Base-by-base conservation (phyloP, 306 rosid genomes). In the Fragaria iinumae region DNA sequence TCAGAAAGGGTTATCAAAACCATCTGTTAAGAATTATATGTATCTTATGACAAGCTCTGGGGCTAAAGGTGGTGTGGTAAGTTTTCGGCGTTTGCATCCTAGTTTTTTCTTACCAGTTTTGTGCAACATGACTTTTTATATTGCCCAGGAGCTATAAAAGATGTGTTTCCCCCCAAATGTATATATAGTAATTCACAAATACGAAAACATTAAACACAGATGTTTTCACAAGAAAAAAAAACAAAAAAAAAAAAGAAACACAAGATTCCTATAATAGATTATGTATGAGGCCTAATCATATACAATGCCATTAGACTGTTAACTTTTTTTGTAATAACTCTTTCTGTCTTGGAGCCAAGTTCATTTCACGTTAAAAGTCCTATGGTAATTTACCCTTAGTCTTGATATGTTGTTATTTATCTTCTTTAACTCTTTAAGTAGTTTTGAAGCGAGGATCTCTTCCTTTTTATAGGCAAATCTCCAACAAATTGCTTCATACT, bases 11-110 rank as follows among this genome's bases (percentile, higher is more conserved):
- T 76, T 89, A 72, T 82, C 82, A 78, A 95, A 95, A 76, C 94
- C 91, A 59, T 91, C 96, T 0, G 92, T 90, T 67, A 89, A 89
- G 81, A 95, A 92, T 81, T 92, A 96, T 77, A 95, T 92, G 75
- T 90, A 97, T 83, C 96, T 95, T 75, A 95, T 95, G 98, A 95
- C 97, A 59, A 92, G 96, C 56, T 95, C 97, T 72, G 98, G 98
- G 69, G 98, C 98, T 60, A 95, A 95, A 88, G 98, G 97, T 76
- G 89, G 93, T 69, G 83, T 83, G 88, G 98, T 90, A 87, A 81
- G 97, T 83, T 75, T 74, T 64, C 79, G 29, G 67, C 41, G 29
- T 80, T 59, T 45, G 39, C 34, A 25, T 57, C 60, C 32, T 50
- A 69, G 53, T 71, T 48, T 52, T 39, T 71, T n/a, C 73, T 50